Base-by-base conservation (phyloP, 345 rosid species). In the Sapria himalayana region DNA sequence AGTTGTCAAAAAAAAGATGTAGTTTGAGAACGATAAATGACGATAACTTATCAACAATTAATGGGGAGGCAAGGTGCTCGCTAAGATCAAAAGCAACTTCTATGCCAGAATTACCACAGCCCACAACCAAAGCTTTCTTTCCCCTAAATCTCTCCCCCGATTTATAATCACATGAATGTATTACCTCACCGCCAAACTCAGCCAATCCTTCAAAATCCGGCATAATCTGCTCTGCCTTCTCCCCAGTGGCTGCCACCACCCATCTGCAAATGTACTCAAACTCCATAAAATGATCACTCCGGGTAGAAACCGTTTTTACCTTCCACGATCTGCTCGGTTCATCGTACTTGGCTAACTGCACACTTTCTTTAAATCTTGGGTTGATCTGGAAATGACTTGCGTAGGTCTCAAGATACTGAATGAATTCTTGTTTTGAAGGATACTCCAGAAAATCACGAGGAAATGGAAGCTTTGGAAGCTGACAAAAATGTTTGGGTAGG, bases 21-120 rank as follows among this genome's bases (percentile, higher is more conserved):
- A n/a, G n/a, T n/a, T n/a, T n/a, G 12, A 40, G 13, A 11, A 25
- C 11, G 10, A 15, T 15, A 7, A 27, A 15, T 46, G 19, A 25
- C 3, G 9, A 39, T 13, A 11, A 64, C 81, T 72, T 66, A 82
- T 85, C 67, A 21, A 89, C 94, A 82, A 89, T 63, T 22, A 82
- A 54, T 7, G 94, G 93, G 12, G 34, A 49, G 12, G 91, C 94
- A 44, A 63, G 40, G 56, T 89, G 61, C 37, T 89, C 60, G 52
- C 76, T 67, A 1, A 89, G 78, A 57, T 89, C 94, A 43, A 89
- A 91, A 37, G 98, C 78, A 29, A 89, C 57, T 34, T 89, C 98
- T 94, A 89, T 79, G 49, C 94, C 98, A 3, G 98, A 89, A 57
- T 89, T 89, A 3, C 98, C 98, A 46, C 93, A 72, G 1, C 98